Conservation (phyloP, 1,284 basidiomycete genomes). For the Leccinum huronense region DNA sequence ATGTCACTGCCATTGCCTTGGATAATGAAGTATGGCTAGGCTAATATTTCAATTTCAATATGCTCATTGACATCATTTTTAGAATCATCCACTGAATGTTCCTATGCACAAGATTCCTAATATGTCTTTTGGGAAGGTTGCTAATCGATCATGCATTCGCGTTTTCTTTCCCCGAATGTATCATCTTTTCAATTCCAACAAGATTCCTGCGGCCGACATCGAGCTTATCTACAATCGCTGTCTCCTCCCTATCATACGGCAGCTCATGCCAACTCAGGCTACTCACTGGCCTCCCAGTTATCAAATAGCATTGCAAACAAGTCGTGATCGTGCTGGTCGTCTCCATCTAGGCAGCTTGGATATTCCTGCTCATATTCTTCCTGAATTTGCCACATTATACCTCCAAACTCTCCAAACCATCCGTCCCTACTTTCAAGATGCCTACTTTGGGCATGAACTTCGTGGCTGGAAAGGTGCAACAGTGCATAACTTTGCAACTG, state of each 20-base stretch:
- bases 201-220: not conserved
- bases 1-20: not conserved
- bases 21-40: not conserved
- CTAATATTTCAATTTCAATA: not conserved
- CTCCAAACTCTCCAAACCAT: not conserved
- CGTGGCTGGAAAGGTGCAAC: slow-evolving; percentile 13
- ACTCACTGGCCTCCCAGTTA: slow-evolving; percentile 15
- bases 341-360: slow-evolving; percentile 2
- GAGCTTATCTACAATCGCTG: slow-evolving; percentile 5
- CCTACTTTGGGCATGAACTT: slow-evolving; percentile 21
- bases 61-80: not conserved
- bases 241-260: not conserved
- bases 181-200: not conserved
- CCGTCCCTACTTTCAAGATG: slow-evolving; percentile 3
- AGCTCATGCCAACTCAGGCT: slow-evolving; percentile 10
- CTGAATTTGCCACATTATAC: not conserved
- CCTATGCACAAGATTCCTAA: slow-evolving; percentile 18
- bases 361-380: slow-evolving; percentile 4
- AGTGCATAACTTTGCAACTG: slow-evolving; percentile 4
- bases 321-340: not conserved
- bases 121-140: slow-evolving; percentile 12
- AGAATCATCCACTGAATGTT: not conserved
- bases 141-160: slow-evolving; percentile 1
- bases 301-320: not conserved
- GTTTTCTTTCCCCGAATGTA: slow-evolving; percentile 20